These are phyloP conservation scores for Borealophlyctis nickersoniae DNA, from an alignment of 192 early-diverging fungal species.

Conservation along the genomic window DNA sequence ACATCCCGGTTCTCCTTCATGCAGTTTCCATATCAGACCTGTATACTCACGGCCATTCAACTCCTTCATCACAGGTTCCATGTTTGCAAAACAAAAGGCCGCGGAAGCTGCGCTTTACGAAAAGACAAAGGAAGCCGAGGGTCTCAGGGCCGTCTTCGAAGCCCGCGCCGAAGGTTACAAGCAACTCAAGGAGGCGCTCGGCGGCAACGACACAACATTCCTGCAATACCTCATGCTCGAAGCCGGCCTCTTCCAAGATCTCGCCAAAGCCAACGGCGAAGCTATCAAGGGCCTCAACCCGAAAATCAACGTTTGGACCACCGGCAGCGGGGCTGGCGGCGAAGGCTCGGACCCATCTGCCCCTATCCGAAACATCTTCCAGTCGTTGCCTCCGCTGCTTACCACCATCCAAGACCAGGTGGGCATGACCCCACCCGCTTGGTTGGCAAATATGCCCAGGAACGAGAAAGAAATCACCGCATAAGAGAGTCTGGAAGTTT, in stretches of 20 bases:
- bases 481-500: too few species aligned
- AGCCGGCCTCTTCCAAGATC: slow-evolving; percentile 40
- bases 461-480: too few species aligned
- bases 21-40: slow-evolving; percentile 32
- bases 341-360: slow-evolving; percentile 3
- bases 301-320: slow-evolving; percentile 56
- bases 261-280: slow-evolving; percentile 49
- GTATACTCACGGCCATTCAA: slow-evolving; percentile 31
- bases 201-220: slow-evolving; percentile 26
- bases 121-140: slow-evolving; percentile 47
- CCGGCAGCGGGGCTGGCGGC: slow-evolving; percentile 26
- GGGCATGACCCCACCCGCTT: too few species aligned
- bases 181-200: slow-evolving; percentile 27
- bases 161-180: slow-evolving; percentile 48
- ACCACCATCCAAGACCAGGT: slow-evolving; percentile 47
- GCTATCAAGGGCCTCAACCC: slow-evolving; percentile 50
- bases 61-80: too few species aligned
- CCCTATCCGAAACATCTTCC: slow-evolving; percentile 36
- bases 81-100: too few species aligned
- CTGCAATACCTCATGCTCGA: slow-evolving; percentile 56
- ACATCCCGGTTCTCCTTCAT: too few species aligned
- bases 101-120: slow-evolving; percentile 45
- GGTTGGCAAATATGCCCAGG: too few species aligned
- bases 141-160: slow-evolving; percentile 28
- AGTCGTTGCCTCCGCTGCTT: slow-evolving; percentile 43